Percentiles rank a stretch among this genome's conserved stretches.
Conservation (phyloP, 805 yeast genomes). For the Teunomyces kruisii region DNA sequence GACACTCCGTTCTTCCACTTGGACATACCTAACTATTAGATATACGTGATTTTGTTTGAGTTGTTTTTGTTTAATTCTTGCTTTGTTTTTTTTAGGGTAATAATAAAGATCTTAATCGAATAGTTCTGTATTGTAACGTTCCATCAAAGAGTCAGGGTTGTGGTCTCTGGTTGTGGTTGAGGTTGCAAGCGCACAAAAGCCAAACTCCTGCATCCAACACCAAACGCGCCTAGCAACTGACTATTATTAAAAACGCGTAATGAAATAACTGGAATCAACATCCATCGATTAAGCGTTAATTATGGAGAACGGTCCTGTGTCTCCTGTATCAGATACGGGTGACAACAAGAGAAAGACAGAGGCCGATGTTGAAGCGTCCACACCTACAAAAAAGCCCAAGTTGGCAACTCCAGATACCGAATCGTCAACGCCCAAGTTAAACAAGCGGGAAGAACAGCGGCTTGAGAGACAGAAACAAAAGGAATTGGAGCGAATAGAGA, state of each 20-base stretch:
- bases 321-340: not conserved
- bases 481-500: constrained; percentile 17
- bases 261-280: not conserved
- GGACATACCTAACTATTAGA: constrained; percentile 61
- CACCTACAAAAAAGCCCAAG: constrained; percentile 7
- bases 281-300: not conserved
- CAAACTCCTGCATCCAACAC: not conserved
- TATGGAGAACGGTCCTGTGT: not conserved
- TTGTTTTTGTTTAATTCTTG: not conserved
- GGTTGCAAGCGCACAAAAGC: no score
- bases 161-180: no score
- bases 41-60: not conserved
- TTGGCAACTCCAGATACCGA: not conserved
- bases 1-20: constrained; percentile 76
- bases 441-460: constrained; percentile 16
- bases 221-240: not conserved
- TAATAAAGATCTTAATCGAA: not conserved
- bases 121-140: no score
- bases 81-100: not conserved
- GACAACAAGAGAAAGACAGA: constrained; percentile 8
- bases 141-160: no score
- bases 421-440: constrained; percentile 8
- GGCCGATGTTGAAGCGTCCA: constrained; percentile 9
- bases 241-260: not conserved
- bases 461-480: constrained; percentile 13